Percentiles rank a stretch among this genome's conserved stretches.
Conservation (phyloP, 345 rosid genomes). For the Syzygium grande region DNA sequence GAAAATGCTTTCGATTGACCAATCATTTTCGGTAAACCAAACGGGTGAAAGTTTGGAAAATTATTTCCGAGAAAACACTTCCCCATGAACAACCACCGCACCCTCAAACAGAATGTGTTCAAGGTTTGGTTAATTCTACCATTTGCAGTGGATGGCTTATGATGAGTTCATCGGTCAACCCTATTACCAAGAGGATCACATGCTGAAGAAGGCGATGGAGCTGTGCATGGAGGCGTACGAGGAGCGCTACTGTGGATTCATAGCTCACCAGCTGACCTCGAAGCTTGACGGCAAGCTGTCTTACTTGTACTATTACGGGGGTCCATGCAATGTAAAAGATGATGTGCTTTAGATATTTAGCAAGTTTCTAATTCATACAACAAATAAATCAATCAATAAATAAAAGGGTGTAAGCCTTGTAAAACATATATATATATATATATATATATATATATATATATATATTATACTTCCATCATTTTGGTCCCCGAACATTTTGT, state of each 20-base stretch:
- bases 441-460: too few relatives aligned
- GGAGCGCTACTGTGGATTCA: slow-evolving; percentile 27
- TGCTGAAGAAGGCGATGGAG: slow-evolving; percentile 27
- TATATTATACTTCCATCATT: background rate
- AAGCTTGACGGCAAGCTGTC: slow-evolving; percentile 39
- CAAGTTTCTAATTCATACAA: background rate
- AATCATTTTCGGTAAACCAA: too few relatives aligned
- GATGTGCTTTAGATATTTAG: background rate
- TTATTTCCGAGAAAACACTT: too few relatives aligned
- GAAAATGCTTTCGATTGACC: too few relatives aligned
- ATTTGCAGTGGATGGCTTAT: slow-evolving; percentile 35
- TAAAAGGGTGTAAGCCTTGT: background rate
- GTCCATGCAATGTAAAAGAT: background rate
- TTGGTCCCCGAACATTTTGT: background rate
- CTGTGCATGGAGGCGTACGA: slow-evolving; percentile 23
- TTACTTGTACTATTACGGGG: slow-evolving; percentile 15
- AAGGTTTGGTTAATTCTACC: background rate
- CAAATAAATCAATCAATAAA: background rate
- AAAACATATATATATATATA: too few relatives aligned
- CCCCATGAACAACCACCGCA: too few relatives aligned
- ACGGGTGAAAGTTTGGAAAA: too few relatives aligned
- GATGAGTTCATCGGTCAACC: slow-evolving; percentile 29
- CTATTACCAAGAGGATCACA: slow-evolving; percentile 29
- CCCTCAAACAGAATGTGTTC: background rate
- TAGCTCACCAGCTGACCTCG: slow-evolving; percentile 29